These are phyloP conservation scores for Protostelium mycophagum DNA, from an alignment of 78 protist species.

Conservation along the genomic window DNA sequence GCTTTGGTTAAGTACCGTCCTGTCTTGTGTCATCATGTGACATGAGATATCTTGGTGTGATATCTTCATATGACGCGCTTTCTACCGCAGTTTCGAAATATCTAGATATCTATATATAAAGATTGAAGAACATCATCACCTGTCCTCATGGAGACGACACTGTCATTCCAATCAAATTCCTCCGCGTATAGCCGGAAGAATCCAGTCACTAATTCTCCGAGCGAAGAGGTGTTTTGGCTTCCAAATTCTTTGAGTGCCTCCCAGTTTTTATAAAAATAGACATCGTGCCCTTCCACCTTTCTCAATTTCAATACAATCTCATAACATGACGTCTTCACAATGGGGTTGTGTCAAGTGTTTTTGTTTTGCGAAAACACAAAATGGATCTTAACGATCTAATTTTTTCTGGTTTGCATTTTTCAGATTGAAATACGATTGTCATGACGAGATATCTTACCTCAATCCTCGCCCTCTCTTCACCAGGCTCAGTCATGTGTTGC, in stretches of 20 bases:
- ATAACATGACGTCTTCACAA: too few species aligned
- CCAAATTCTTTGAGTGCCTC: slow-evolving; percentile 34
- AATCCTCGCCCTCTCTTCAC: slow-evolving; percentile 18
- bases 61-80: too few species aligned
- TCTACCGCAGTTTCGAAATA: too few species aligned
- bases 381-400: too few species aligned
- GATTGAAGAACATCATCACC: slow-evolving; percentile 23
- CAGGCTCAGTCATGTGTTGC: slow-evolving; percentile 37
- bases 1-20: not conserved
- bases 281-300: slow-evolving; percentile 57
- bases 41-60: not conserved
- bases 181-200: slow-evolving; percentile 43
- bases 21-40: not conserved
- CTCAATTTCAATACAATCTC: too few species aligned
- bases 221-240: slow-evolving; percentile 11
- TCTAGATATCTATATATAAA: too few species aligned
- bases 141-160: slow-evolving; percentile 28
- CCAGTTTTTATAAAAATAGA: slow-evolving; percentile 45
- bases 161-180: slow-evolving; percentile 24
- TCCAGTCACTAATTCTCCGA: slow-evolving; percentile 37
- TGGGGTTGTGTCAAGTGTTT: too few species aligned
- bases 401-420: too few species aligned
- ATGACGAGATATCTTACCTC: too few species aligned
- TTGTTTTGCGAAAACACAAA: too few species aligned
- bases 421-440: too few species aligned